These are phyloP conservation scores for Arachnomyces sp. DNA, from an alignment of 2,329 filamentous ascomycete genomes.

Conservation along the genomic window DNA sequence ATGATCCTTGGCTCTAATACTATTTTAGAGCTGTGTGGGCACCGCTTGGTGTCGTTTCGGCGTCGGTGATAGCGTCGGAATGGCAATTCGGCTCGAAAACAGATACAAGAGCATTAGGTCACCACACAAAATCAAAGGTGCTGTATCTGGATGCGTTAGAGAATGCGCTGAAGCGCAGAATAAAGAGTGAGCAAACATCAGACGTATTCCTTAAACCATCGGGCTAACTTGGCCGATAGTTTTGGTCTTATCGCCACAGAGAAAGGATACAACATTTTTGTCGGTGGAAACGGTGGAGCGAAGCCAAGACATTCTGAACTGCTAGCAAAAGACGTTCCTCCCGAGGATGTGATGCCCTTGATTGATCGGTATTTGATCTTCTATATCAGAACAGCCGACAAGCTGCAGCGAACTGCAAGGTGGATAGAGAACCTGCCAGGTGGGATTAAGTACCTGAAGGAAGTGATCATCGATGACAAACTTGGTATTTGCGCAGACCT, in stretches of 20 bases:
- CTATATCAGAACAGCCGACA: conserved; percentile 88
- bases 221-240: conserved; percentile 30
- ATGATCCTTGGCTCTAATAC: not conserved
- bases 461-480: conserved; percentile 78
- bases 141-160: conserved; percentile 82
- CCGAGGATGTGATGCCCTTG: conserved; percentile 73
- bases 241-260: conserved; percentile 89
- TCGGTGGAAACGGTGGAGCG: conserved; percentile 81
- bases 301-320: conserved; percentile 76
- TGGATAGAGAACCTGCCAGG: conserved; percentile 82
- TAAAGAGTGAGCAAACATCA: conserved; percentile 59
- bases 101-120: conserved; percentile 85
- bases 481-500: conserved; percentile 78
- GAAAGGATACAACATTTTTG: conserved; percentile 89
- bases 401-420: conserved; percentile 76
- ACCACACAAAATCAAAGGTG: conserved; percentile 87
- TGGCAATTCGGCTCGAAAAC: conserved; percentile 81
- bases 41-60: conserved; percentile 88
- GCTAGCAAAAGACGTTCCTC: conserved; percentile 76
- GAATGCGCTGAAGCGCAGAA: conserved; percentile 90
- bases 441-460: conserved; percentile 72
- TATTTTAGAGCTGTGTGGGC: conserved; percentile 67
- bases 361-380: conserved; percentile 86
- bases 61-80: conserved; percentile 81
- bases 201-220: not conserved